These are phyloP conservation scores for Trichoderma aggressivum DNA, from an alignment of 2,329 filamentous ascomycete species.

Conservation along the genomic window DNA sequence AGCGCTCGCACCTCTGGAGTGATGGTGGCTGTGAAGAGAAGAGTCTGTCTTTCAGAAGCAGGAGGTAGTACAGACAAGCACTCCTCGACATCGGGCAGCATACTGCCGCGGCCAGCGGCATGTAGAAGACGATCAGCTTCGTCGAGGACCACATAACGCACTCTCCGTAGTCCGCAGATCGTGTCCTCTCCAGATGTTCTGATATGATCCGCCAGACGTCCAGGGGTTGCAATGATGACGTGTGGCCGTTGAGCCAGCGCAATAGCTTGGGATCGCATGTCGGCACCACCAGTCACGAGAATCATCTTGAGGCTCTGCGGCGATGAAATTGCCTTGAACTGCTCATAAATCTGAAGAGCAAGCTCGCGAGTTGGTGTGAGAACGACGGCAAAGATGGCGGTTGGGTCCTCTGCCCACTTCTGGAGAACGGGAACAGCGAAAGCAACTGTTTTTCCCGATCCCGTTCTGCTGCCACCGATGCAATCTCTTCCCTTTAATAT, in stretches of 20 bases:
- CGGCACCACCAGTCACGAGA: conserved; percentile 86
- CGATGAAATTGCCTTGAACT: conserved; percentile 88
- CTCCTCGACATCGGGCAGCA: conserved; percentile 91
- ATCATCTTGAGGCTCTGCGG: conserved; percentile 83
- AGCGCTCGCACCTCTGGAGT: conserved; percentile 87
- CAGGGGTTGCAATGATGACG: conserved; percentile 90
- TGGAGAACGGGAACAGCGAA: conserved; percentile 94
- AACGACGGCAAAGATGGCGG: conserved; percentile 84
- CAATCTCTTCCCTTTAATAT: conserved; percentile 89
- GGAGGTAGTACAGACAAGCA: conserved; percentile 80
- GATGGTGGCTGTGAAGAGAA: conserved; percentile 93
- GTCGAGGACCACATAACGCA: conserved; percentile 85
- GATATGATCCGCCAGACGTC: conserved; percentile 90
- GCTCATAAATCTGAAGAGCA: conserved; percentile 93
- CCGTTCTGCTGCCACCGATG: conserved; percentile 90
- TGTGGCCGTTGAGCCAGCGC: conserved; percentile 79
- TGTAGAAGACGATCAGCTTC: conserved; percentile 89
- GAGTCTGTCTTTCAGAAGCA: conserved; percentile 76
- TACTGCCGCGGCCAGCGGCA: conserved; percentile 70
- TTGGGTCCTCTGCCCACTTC: conserved; percentile 87
- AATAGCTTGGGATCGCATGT: conserved; percentile 89
- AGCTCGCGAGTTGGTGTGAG: conserved; percentile 89
- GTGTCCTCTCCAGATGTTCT: conserved; percentile 88
- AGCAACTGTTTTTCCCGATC: conserved; percentile 95
- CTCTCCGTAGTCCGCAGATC: conserved; percentile 72